A percentile compares a stretch with the other conserved stretches of the same genome.
Conservation (phyloP, 1,284 basidiomycete genomes). For the Cerioporus squamosus region DNA sequence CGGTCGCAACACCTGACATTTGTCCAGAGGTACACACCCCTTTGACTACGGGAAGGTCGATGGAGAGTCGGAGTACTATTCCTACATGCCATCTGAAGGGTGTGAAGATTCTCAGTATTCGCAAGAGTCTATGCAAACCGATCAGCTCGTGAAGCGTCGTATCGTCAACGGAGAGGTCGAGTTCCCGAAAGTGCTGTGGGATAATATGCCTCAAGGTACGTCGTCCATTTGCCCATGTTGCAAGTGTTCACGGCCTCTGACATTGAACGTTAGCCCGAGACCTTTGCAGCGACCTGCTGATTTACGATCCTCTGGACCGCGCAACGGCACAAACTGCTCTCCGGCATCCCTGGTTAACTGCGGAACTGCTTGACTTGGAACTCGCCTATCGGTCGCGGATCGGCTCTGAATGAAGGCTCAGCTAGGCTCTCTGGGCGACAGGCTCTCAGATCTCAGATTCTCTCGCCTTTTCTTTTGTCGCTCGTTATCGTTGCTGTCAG, state of each 20-base stretch:
- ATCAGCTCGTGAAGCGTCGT: slow-evolving; percentile 65
- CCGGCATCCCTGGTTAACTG: slow-evolving; percentile 63
- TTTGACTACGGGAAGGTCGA: slow-evolving; percentile 56
- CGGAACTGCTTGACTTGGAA: slow-evolving; percentile 62
- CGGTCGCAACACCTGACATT: neutral
- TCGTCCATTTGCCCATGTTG: neutral
- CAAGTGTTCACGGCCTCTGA: neutral
- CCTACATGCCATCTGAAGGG: slow-evolving; percentile 40
- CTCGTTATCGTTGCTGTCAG: neutral
- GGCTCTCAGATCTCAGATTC: neutral
- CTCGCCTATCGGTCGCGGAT: slow-evolving; percentile 62
- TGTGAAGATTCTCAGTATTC: slow-evolving; percentile 44
- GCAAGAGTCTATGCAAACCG: slow-evolving; percentile 52
- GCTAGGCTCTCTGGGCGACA: neutral
- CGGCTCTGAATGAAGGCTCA: slow-evolving; percentile 24
- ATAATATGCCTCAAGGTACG: slow-evolving; percentile 60
- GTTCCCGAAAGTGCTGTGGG: slow-evolving; percentile 60
- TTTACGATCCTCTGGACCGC: slow-evolving; percentile 57
- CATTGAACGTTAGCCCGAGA: slow-evolving; percentile 47
- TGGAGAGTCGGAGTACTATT: slow-evolving; percentile 30
- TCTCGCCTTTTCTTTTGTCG: neutral
- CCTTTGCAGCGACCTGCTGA: slow-evolving; percentile 61
- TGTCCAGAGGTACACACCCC: slow-evolving; percentile 67
- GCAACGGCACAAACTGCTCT: slow-evolving; percentile 66
- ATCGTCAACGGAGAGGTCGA: slow-evolving; percentile 67